Evolutionary conservation across 148 eudicot genomes (phyloP), one percentile per base, ranked within the genome.

Genomic region (Camellia japonica): DNA sequence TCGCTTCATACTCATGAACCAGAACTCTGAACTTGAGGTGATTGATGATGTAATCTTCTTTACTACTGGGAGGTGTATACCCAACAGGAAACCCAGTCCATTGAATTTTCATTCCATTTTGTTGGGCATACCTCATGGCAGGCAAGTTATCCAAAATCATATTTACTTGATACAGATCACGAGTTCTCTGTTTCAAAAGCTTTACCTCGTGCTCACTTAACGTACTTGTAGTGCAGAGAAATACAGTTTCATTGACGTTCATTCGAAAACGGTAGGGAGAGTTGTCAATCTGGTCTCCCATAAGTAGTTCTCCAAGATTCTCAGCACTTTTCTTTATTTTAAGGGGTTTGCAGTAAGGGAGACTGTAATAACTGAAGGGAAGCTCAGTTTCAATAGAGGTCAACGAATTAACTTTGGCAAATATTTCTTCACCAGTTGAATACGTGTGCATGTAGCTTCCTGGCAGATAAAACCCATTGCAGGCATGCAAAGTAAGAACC

Each of bases 271-370:
- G 88, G 55, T 92, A 92, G 7, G 97, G 92, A 5, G 94, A 90
- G 74, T 87, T 92, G 77, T 88, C 90, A 69, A 92, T 89, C 82
- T 87, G 90, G 74, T 92, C 97, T 41, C 97, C 97, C 94, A 92
- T 89, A 51, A 92, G 92, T 65, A 90, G 87, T 79, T 90, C 94
- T n/a, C 97, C 97, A 13, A 92, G 91, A 90, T 92, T 92, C 81
- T 89, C 93, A 9, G 93, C 91, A 82, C 97, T 90, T 77, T 89
- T 87, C 81, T 89, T 92, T 44, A 89, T 78, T 44, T 76, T 84
- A 46, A 2, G 55, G 42, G 97, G 97, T 58, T 78, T 72, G 84
- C 97, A 92, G 71, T 88, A 92, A 5, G 94, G 97, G 23, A 92
- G 90, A 81, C 94, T 89, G 81, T 92, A 92, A 74, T 90, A 92